Conservation (phyloP, 1,284 basidiomycete genomes). For the Bjerkandera adusta region DNA sequence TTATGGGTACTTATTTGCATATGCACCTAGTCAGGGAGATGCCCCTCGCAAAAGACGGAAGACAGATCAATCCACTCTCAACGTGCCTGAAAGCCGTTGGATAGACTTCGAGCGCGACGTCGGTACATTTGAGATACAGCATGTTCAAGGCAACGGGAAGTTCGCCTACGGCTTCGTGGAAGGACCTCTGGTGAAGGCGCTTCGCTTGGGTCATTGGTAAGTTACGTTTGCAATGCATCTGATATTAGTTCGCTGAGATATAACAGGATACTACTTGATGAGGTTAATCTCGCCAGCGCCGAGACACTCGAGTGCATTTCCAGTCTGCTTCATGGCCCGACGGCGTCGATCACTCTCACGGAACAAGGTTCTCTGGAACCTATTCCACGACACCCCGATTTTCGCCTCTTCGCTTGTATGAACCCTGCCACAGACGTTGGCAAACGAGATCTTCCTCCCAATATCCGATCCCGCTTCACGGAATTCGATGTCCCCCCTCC, state of each 20-base stretch:
- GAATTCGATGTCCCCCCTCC: constrained; percentile 95
- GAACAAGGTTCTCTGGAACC: constrained; percentile 94
- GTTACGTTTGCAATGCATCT: constrained; percentile 23
- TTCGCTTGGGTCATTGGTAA: constrained; percentile 90
- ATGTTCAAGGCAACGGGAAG: constrained; percentile 82
- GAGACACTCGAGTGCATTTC: constrained; percentile 96
- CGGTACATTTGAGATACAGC: constrained; percentile 82
- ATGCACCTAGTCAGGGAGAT: constrained; percentile 28
- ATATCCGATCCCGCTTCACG: constrained; percentile 90
- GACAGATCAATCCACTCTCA: constrained; percentile 46
- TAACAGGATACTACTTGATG: constrained; percentile 90
- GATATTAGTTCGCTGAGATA: constrained; percentile 1
- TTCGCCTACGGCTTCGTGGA: constrained; percentile 96
- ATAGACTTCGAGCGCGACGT: constrained; percentile 71
- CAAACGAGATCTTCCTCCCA: constrained; percentile 93
- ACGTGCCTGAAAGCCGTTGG: constrained; percentile 63
- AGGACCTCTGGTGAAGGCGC: constrained; percentile 92
- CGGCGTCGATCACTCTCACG: constrained; percentile 88
- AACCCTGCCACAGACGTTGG: constrained; percentile 99
- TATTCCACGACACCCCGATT: constrained; percentile 89
- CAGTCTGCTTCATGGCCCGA: constrained; percentile 81
- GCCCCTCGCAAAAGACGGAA: constrained; percentile 76
- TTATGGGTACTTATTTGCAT: constrained; percentile 18
- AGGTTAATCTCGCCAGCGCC: constrained; percentile 92
- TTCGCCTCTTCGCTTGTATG: constrained; percentile 98